Percentiles rank a stretch among this genome's conserved stretches.
These are phyloP conservation scores for Pyrenophora tritici-repentis DNA, from an alignment of 2,329 filamentous ascomycete species.

Conservation along the genomic window DNA sequence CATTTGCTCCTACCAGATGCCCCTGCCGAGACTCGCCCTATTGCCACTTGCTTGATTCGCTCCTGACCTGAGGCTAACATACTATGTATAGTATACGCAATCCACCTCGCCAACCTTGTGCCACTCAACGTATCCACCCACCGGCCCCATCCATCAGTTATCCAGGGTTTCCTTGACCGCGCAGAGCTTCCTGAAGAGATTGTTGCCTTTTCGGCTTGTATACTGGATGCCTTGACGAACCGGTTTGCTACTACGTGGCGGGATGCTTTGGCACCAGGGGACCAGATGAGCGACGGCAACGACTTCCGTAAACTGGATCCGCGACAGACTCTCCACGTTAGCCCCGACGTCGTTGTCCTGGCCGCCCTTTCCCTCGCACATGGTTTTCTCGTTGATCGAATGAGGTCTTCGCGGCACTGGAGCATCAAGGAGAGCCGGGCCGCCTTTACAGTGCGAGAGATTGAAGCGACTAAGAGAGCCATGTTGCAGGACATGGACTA, in stretches of 20 bases:
- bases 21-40: neutral
- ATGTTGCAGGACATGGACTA: constrained; percentile 48
- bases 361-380: constrained; percentile 44
- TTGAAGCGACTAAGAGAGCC: constrained; percentile 41
- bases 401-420: constrained; percentile 42
- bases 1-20: constrained; percentile 14
- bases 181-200: constrained; percentile 42
- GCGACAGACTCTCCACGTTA: constrained; percentile 20
- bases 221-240: constrained; percentile 43
- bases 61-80: constrained; percentile 21
- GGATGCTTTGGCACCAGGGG: constrained; percentile 25
- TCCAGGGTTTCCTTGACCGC: constrained; percentile 38
- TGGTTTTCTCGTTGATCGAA: constrained; percentile 41
- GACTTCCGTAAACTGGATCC: constrained; percentile 23
- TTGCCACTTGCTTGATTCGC: constrained; percentile 12
- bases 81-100: constrained; percentile 41
- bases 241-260: constrained; percentile 42
- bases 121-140: constrained; percentile 39
- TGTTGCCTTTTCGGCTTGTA: constrained; percentile 46
- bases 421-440: constrained; percentile 30
- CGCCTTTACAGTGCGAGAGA: constrained; percentile 34
- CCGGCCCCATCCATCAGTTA: constrained; percentile 31
- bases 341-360: constrained; percentile 45
- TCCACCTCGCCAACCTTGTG: constrained; percentile 45
- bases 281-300: constrained; percentile 19